These are phyloP conservation scores for Tephrocybe sp. DNA, from an alignment of 768 basidiomycete species.

Conservation along the genomic window DNA sequence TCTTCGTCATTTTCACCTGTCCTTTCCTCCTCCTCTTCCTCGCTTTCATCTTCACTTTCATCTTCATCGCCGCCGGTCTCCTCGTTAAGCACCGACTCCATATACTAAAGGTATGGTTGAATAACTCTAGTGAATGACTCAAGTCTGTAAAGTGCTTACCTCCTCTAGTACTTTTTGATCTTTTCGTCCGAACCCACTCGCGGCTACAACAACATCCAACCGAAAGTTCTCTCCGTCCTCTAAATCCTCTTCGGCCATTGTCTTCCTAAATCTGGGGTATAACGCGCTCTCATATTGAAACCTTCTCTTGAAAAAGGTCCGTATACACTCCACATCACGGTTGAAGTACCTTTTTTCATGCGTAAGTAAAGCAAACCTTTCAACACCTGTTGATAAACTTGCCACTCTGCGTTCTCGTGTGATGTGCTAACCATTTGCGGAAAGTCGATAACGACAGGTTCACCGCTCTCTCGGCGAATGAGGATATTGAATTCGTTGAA, in stretches of 20 bases:
- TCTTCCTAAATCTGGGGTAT: conserved; percentile 83
- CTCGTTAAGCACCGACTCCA: conserved; percentile 50
- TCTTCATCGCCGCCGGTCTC: conserved; percentile 28
- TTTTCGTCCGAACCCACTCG: conserved; percentile 88
- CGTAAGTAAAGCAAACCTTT: conserved; percentile 9
- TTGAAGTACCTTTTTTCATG: conserved; percentile 87
- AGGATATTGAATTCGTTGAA: conserved; percentile 99
- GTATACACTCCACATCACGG: conserved; percentile 95
- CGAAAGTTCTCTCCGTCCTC: conserved; percentile 57
- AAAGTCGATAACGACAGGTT: conserved; percentile 95
- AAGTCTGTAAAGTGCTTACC: conserved; percentile 45
- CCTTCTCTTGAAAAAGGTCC: conserved; percentile 86
- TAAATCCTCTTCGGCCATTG: conserved; percentile 42
- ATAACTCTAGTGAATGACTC: conserved; percentile 13
- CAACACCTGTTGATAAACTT: conserved; percentile 22
- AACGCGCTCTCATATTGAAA: conserved; percentile 91
- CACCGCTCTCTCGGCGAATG: conserved; percentile 69
- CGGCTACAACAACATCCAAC: conserved; percentile 89
- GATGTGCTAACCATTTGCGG: conserved; percentile 99
- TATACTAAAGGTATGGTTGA: conserved; percentile 50
- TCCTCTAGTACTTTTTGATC: conserved; percentile 84
- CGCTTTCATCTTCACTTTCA: conserved; percentile 37
- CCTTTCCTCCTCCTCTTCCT: conserved; percentile 38
- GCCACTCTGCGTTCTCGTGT: conserved; percentile 97
- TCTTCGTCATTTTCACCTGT: conserved; percentile 32